A percentile compares a stretch with the other conserved stretches of the same genome.
These are phyloP conservation scores for Trebouxia sp. DNA, from an alignment of 139 green algal genomes.

Conservation along the genomic window DNA sequence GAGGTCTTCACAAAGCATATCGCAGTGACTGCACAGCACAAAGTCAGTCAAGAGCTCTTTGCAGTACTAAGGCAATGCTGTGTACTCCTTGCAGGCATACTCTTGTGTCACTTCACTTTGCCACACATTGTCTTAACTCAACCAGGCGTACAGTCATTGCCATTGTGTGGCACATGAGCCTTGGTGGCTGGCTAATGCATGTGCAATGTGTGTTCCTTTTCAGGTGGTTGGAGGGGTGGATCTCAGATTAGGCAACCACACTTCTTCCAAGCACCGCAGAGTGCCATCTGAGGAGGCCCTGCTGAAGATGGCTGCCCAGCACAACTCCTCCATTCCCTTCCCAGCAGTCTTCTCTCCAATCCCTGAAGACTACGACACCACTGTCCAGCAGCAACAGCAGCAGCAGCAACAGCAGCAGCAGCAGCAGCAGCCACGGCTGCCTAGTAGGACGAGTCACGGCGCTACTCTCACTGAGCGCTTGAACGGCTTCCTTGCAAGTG, in stretches of 20 bases:
- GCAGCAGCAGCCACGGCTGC: background rate
- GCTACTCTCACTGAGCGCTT: background rate
- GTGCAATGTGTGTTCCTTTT: no score
- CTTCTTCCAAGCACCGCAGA: slow-evolving; percentile 47
- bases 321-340: slow-evolving; percentile 33
- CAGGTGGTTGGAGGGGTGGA: slow-evolving; percentile 66
- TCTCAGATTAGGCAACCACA: slow-evolving; percentile 39
- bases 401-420: background rate
- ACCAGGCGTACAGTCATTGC: no score
- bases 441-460: background rate
- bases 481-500: background rate
- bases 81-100: no score
- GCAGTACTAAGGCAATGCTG: no score
- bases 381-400: background rate
- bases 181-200: no score
- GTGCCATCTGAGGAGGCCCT: slow-evolving; percentile 80
- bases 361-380: slow-evolving; percentile 19
- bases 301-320: slow-evolving; percentile 50
- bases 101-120: no score
- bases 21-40: no score
- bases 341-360: slow-evolving; percentile 28
- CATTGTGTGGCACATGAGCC: no score
- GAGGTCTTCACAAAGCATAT: no score
- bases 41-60: no score
- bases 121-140: no score